Percentiles rank a stretch among this genome's conserved stretches.
These are phyloP conservation scores for Trichomonascaceae sp. DNA, from an alignment of 1,139 yeast genomes.

Conservation along the genomic window DNA sequence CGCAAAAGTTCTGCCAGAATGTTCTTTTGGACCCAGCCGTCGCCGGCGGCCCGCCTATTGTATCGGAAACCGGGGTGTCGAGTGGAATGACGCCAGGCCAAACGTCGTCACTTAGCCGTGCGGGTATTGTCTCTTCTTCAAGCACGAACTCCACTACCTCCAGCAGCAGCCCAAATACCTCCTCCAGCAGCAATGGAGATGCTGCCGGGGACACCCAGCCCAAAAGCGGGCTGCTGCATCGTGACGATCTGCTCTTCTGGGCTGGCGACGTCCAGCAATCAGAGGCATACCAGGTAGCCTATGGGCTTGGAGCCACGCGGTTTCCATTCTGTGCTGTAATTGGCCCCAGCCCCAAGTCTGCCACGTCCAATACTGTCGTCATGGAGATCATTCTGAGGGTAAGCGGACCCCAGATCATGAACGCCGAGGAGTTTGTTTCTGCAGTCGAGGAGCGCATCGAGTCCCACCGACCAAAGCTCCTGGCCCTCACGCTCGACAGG, in stretches of 20 bases:
- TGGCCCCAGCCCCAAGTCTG: slow-evolving; percentile 34
- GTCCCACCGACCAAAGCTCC: slow-evolving; percentile 49
- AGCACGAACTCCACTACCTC: no score
- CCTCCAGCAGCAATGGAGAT: no score
- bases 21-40: slow-evolving; percentile 45
- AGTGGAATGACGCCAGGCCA: no score
- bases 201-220: no score
- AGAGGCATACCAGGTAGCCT: slow-evolving; percentile 77
- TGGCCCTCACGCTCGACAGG: slow-evolving; percentile 45
- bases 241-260: slow-evolving; percentile 56
- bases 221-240: slow-evolving; percentile 39
- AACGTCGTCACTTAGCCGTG: no score
- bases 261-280: slow-evolving; percentile 74
- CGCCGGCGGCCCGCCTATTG: no score
- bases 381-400: slow-evolving; percentile 51
- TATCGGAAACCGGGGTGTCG: no score
- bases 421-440: slow-evolving; percentile 22
- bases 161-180: no score
- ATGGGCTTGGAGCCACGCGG: slow-evolving; percentile 55
- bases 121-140: no score
- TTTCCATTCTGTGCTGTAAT: slow-evolving; percentile 70
- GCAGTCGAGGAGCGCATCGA: slow-evolving; percentile 25
- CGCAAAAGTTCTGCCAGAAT: slow-evolving; percentile 39
- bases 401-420: slow-evolving; percentile 38
- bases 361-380: slow-evolving; percentile 23